These are phyloP conservation scores for Botrytis fabae DNA, from an alignment of 2,329 filamentous ascomycete species.

Conservation along the genomic window DNA sequence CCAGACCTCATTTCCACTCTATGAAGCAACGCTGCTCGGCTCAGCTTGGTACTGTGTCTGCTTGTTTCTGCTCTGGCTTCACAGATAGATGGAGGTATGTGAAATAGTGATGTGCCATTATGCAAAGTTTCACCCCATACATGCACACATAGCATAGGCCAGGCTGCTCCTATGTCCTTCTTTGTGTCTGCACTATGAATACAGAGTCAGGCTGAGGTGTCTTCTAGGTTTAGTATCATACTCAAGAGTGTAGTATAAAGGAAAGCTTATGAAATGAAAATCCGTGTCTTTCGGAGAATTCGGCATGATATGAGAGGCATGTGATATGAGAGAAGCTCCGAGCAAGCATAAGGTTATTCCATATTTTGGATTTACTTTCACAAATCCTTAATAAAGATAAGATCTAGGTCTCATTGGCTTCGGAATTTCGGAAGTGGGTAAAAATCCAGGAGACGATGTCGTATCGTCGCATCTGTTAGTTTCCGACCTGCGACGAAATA, in stretches of 20 bases:
- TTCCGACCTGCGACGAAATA: background rate
- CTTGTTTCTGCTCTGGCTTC: background rate
- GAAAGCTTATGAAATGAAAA: background rate
- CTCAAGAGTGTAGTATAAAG: background rate
- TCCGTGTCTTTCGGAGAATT: background rate
- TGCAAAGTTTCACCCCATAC: background rate
- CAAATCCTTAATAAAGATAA: background rate
- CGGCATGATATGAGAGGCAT: background rate
- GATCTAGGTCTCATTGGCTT: background rate
- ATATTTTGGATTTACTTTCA: background rate
- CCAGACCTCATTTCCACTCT: conserved; percentile 10
- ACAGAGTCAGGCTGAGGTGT: no score
- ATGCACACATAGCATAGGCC: background rate
- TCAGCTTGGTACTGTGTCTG: background rate
- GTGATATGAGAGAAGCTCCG: background rate
- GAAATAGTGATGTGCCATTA: background rate
- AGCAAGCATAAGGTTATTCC: background rate
- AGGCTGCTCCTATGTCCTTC: background rate
- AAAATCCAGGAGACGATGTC: background rate
- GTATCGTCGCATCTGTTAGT: background rate
- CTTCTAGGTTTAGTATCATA: background rate
- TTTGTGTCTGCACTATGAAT: background rate
- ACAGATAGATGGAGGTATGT: background rate
- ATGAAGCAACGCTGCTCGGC: background rate
- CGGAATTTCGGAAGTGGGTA: background rate